Evolutionary conservation across 352 stramenopile genomes (phyloP).

Genomic region (Globisporangium emineosum): DNA sequence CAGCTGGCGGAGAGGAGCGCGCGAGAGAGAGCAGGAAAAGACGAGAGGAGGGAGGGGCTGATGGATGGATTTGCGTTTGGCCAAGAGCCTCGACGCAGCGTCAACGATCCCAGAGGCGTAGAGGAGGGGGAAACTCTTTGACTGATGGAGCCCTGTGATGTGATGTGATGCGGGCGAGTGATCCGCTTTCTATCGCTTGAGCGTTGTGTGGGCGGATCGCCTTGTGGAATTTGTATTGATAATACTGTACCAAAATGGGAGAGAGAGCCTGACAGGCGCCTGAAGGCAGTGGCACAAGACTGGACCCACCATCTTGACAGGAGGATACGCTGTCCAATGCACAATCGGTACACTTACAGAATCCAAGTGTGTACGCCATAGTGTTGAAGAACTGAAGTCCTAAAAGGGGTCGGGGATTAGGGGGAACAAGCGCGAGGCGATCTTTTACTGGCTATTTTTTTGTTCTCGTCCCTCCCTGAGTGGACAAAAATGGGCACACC

Average conservation of each 20-base stretch:
- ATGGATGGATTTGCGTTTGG: not conserved
- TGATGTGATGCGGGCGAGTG: not conserved
- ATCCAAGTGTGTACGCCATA: not conserved
- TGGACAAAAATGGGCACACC: not conserved
- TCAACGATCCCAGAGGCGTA: not conserved
- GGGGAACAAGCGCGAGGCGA: not conserved
- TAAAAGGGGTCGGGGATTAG: not conserved
- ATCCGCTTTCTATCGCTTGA: no score
- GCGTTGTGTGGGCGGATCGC: not conserved
- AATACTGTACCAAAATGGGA: not conserved
- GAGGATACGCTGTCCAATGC: not conserved
- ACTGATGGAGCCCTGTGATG: not conserved
- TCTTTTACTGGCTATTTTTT: slow-evolving; percentile 6
- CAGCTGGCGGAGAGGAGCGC: not conserved
- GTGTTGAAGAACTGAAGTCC: not conserved
- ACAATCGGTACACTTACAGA: not conserved
- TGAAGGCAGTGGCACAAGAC: not conserved
- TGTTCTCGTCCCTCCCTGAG: not conserved
- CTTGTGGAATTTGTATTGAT: not conserved
- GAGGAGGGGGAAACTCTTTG: not conserved
- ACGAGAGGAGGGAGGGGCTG: not conserved
- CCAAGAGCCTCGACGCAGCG: not conserved
- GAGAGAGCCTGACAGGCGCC: not conserved
- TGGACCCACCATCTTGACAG: slow-evolving; percentile 4
- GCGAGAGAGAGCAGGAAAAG: slow-evolving; percentile 1